Base-by-base conservation (phyloP, 306 rosid genomes). In the Dryas drummondii region DNA sequence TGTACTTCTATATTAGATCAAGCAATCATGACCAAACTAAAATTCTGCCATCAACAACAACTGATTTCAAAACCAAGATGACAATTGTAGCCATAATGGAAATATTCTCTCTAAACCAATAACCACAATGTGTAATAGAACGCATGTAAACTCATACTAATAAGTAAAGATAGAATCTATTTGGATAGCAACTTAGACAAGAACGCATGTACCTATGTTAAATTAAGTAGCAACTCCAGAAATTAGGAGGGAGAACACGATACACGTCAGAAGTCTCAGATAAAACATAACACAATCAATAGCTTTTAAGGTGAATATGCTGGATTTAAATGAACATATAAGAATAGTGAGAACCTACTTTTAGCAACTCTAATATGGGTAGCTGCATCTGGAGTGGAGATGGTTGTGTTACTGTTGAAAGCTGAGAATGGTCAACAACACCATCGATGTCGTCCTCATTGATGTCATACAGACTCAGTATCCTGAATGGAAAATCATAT, bases 351-450 rank as follows among this genome's bases (percentile, higher is more conserved):
- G 48, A 41, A 83, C 88, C 42, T 82, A 91, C 98, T 83, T 94
- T 94, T 62, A 91, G 87, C 89, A 94, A 87, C 83, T 91, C 98
- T 72, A 91, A 75, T 67, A 94, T 89, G 37, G 98, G 98, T 76
- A 94, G 89, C 63, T 88, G 98, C 50, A 80, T 84, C 83, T 91
- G 91, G 67, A 94, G 92, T 11, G 90, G 71, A 75, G 91, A 85
- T 70, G 90, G 77, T 80, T 90, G 96, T 63, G 91, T 73, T 56
- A 80, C 72, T 79, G 90, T 65, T 73, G 90, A 82, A 78, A 86
- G 83, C 68, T 88, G 93, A n/a, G 91, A 87, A 73, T 71, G 87
- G 46, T 90, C 97, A 76, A 76, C 73, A 71, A 84, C 81, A 78
- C 84, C 85, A 69, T 94, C 98, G 15, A 79, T 77, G 72, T 94